These are phyloP conservation scores for Solanum tarijense DNA, from an alignment of 257 asterid genomes.

Conservation along the genomic window DNA sequence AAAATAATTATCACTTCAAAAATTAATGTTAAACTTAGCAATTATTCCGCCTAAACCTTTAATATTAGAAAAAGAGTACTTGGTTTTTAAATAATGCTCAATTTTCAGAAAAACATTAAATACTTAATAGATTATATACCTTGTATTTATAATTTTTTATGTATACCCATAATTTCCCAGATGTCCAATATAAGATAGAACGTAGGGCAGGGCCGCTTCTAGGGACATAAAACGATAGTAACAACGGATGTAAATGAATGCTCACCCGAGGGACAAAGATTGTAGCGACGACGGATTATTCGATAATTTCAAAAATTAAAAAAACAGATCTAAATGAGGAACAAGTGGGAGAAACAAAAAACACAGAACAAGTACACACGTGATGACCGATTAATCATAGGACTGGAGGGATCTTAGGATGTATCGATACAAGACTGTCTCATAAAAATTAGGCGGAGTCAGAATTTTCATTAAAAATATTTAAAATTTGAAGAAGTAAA, in stretches of 20 bases:
- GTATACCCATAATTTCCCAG: not conserved
- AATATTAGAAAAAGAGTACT: no score
- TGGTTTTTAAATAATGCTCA: not conserved
- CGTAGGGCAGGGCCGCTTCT: not conserved
- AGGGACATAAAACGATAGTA: not conserved
- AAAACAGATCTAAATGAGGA: not conserved
- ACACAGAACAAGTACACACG: not conserved
- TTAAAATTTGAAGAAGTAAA: no score
- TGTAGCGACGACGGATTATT: fast-evolving
- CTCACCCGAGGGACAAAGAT: no score
- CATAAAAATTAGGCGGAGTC: not conserved
- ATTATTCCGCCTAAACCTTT: not conserved
- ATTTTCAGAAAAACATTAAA: not conserved
- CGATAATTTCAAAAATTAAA: fast-evolving
- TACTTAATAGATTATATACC: not conserved
- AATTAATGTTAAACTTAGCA: no score
- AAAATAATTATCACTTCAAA: not conserved
- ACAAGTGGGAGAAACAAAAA: not conserved
- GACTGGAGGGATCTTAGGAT: not conserved
- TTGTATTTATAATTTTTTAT: not conserved
- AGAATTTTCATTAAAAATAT: no score
- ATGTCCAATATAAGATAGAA: not conserved
- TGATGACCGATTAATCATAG: not conserved
- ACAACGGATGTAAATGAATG: not conserved
- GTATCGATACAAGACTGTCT: not conserved